phyloP scores from a whole-genome alignment of 495 filamentous ascomycete species.

The Penicillium turbatum region DNA sequence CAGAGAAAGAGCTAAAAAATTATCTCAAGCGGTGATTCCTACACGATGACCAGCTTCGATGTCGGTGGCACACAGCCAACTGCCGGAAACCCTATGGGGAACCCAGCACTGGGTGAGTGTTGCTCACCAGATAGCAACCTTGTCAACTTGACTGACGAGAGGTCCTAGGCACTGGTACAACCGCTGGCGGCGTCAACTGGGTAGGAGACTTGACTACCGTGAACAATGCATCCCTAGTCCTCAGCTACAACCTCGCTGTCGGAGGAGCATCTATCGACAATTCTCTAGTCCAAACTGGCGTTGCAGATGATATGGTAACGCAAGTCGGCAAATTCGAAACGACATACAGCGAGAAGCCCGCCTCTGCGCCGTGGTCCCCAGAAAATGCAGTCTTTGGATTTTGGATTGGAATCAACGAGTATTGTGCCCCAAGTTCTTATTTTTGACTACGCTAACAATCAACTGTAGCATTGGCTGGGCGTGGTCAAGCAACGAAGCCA shows the following conservation, averaged over 20 bases:
- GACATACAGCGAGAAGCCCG: conserved; percentile 27
- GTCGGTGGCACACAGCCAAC: conserved; percentile 55
- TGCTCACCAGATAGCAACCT: neutral
- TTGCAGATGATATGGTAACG: conserved; percentile 24
- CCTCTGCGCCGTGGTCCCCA: conserved; percentile 55
- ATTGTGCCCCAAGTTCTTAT: neutral
- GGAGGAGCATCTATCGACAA: conserved; percentile 55
- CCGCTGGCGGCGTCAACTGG: conserved; percentile 50
- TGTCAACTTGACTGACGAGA: neutral
- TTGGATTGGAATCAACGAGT: conserved; percentile 80
- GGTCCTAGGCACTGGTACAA: conserved; percentile 42
- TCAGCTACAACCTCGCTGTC: conserved; percentile 53
- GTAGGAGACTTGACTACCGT: conserved; percentile 53
- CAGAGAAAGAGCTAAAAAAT: neutral
- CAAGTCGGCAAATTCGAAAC: conserved; percentile 31
- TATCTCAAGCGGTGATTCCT: conserved; percentile 53
- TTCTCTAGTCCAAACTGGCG: conserved; percentile 35
- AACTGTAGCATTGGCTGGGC: conserved; percentile 54
- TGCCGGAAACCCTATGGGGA: conserved; percentile 65
- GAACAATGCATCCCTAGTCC: conserved; percentile 49
- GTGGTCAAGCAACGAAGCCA: conserved; percentile 46
- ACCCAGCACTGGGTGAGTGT: conserved; percentile 48
- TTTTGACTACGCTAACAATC: neutral
- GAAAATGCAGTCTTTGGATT: conserved; percentile 60
- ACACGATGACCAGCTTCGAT: conserved; percentile 64